Evolutionary conservation across 768 basidiomycete genomes (phyloP).

Genomic region (Tubosaeta sp.): DNA sequence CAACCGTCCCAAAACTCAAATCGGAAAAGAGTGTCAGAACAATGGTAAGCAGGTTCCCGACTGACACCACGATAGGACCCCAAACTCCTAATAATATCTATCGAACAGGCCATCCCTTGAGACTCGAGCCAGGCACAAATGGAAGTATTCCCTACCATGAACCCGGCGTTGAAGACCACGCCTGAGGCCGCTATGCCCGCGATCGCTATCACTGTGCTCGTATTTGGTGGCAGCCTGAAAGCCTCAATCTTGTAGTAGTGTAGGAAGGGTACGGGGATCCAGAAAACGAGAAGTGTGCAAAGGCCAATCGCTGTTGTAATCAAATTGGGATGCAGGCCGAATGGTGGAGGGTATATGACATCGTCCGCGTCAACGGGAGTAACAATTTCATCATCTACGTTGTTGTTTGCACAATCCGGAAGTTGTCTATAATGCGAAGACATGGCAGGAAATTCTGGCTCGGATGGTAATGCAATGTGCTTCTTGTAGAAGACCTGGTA

Average conservation of each 20-base stretch:
- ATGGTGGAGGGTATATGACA: constrained; percentile 58
- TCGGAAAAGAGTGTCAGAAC: constrained; percentile 84
- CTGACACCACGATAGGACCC: constrained; percentile 85
- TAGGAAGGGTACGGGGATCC: constrained; percentile 75
- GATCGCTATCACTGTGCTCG: constrained; percentile 47
- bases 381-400: constrained; percentile 17
- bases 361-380: constrained; percentile 24
- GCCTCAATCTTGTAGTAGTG: constrained; percentile 61
- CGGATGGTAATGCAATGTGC: constrained; percentile 66
- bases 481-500: constrained; percentile 87
- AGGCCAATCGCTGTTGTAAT: constrained; percentile 79
- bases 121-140: constrained; percentile 1
- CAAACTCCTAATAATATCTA: constrained; percentile 79
- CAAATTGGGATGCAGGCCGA: constrained; percentile 82
- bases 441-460: constrained; percentile 47
- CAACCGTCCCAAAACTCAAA: constrained; percentile 61
- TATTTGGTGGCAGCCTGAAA: constrained; percentile 60
- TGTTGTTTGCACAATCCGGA: constrained; percentile 34
- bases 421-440: constrained; percentile 42
- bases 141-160: constrained; percentile 56
- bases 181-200: constrained; percentile 67
- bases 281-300: constrained; percentile 66
- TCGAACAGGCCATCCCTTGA: constrained; percentile 1
- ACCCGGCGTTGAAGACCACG: constrained; percentile 76
- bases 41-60: constrained; percentile 92